These are phyloP conservation scores for Sphaerostilbella broomeana DNA, from an alignment of 2,329 filamentous ascomycete genomes.

Conservation along the genomic window DNA sequence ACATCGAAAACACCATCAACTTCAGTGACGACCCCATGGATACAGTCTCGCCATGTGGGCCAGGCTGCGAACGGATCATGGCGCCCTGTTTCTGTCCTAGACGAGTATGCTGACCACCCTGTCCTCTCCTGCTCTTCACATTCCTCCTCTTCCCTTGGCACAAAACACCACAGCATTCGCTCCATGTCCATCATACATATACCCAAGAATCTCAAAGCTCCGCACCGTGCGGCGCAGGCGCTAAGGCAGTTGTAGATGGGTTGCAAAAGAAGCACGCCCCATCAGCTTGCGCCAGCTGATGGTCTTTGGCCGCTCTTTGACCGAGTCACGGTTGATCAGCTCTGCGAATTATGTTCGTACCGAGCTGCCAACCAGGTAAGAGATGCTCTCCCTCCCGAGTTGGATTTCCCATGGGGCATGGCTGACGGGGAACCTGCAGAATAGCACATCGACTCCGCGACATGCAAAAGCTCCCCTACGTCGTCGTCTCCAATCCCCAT, in stretches of 20 bases:
- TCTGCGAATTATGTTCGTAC: conserved; percentile 97
- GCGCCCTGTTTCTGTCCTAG: conserved; percentile 57
- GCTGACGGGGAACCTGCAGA: conserved; percentile 35
- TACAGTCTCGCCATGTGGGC: conserved; percentile 18
- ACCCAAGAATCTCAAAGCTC: background rate
- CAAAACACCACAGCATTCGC: background rate
- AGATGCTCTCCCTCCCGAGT: background rate
- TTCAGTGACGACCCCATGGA: conserved; percentile 4
- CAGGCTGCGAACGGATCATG: conserved; percentile 38
- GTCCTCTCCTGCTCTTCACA: background rate
- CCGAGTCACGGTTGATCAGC: conserved; percentile 80
- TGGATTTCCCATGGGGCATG: background rate
- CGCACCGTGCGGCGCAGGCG: conserved; percentile 3
- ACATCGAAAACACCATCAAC: background rate
- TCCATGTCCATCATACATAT: conserved; percentile 1
- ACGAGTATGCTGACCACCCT: conserved; percentile 45
- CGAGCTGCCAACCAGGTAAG: conserved; percentile 52
- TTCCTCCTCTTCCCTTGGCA: background rate
- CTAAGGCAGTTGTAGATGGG: conserved; percentile 59
- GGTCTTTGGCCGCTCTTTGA: conserved; percentile 91
- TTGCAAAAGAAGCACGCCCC: conserved; percentile 83
- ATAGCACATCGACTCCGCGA: conserved; percentile 92
- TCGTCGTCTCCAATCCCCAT: conserved; percentile 91
- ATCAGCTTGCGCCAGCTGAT: conserved; percentile 95
- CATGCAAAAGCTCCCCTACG: conserved; percentile 93